These are phyloP conservation scores for Peronosclerospora sorghi DNA, from an alignment of 352 stramenopile genomes.

Conservation along the genomic window DNA sequence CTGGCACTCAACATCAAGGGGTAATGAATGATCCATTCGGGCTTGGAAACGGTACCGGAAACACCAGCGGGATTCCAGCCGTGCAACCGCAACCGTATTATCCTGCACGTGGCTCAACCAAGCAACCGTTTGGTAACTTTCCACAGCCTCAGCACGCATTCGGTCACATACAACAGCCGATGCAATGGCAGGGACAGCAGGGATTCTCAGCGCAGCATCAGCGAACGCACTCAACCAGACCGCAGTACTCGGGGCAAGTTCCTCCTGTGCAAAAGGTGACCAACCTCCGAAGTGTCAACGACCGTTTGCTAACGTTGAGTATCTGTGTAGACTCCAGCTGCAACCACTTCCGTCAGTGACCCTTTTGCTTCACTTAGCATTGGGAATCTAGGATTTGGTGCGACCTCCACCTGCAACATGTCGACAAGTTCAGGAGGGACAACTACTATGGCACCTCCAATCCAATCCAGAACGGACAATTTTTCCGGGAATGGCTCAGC, in stretches of 20 bases:
- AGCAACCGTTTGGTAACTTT: constrained; percentile 10
- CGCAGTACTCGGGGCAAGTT: constrained; percentile 25
- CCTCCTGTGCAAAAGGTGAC: constrained; percentile 6
- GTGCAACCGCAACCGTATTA: constrained; percentile 16
- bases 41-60: constrained; percentile 25
- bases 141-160: constrained; percentile 16
- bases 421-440: constrained; percentile 17
- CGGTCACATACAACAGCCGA: constrained; percentile 26
- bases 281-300: constrained; percentile 15
- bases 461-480: constrained; percentile 7
- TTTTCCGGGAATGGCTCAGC: constrained; percentile 14
- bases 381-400: constrained; percentile 35
- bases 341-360: constrained; percentile 43
- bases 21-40: constrained; percentile 37
- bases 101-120: neutral
- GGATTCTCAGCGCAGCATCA: constrained; percentile 22
- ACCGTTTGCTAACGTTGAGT: constrained; percentile 1
- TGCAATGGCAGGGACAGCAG: constrained; percentile 26
- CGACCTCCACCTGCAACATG: constrained; percentile 9
- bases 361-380: constrained; percentile 66
- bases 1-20: constrained; percentile 10
- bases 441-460: constrained; percentile 7
- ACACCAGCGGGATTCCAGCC: constrained; percentile 20
- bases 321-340: constrained; percentile 12
- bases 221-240: constrained; percentile 14